A percentile compares a stretch with the other conserved stretches of the same genome.
Conservation (phyloP, 768 basidiomycete species). For the Phanerodontia chrysosporium region DNA sequence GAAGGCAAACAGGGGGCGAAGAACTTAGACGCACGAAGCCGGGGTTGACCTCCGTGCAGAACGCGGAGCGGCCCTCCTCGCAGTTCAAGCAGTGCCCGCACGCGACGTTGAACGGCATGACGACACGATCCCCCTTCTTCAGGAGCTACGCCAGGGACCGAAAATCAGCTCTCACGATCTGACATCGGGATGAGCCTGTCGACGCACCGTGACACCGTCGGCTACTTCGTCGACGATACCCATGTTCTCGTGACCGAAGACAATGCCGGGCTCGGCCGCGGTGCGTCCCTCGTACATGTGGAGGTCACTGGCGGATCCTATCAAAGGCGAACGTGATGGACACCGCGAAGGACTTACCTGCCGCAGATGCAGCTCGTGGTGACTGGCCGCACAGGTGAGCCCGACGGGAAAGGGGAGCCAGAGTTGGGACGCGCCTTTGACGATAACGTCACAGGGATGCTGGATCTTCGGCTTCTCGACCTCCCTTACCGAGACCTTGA, state of each 20-base stretch:
- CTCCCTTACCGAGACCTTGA: constrained; percentile 41
- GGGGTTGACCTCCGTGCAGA: constrained; percentile 55
- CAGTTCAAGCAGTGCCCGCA: constrained; percentile 57
- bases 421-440: constrained; percentile 32
- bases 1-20: background rate
- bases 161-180: background rate
- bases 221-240: constrained; percentile 51
- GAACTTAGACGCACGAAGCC: constrained; percentile 41
- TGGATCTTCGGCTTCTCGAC: constrained; percentile 44
- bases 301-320: constrained; percentile 33
- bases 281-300: constrained; percentile 59
- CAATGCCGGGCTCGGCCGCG: constrained; percentile 42
- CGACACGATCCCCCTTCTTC: constrained; percentile 55
- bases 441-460: constrained; percentile 52
- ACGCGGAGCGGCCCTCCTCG: constrained; percentile 46
- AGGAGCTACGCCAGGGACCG: constrained; percentile 30
- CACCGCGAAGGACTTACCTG: constrained; percentile 27
- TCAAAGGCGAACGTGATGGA: background rate
- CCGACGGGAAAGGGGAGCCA: background rate
- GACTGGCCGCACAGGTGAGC: constrained; percentile 26
- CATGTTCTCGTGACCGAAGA: constrained; percentile 56
- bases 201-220: constrained; percentile 37
- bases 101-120: constrained; percentile 58
- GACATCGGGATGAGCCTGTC: background rate
- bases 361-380: constrained; percentile 51